phyloP scores from a whole-genome alignment of 2,329 filamentous ascomycete genomes.

The Ramichloridium luteum region DNA sequence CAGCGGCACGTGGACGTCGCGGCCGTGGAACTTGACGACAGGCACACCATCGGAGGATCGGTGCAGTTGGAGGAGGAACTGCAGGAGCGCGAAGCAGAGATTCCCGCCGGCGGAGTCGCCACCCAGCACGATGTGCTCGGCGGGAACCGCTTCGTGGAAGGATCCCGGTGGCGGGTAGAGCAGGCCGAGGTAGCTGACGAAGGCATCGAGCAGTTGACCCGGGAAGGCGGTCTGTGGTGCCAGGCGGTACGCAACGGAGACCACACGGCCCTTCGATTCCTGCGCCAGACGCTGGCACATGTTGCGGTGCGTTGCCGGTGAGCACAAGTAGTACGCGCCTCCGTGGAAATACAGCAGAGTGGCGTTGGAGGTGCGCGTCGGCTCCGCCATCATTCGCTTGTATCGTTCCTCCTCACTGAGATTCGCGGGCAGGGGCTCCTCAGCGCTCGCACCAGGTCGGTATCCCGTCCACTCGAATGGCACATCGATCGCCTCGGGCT shows the following conservation, averaged over 20 bases:
- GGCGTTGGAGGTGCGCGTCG: slow-evolving; percentile 38
- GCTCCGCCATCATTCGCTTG: slow-evolving; percentile 53
- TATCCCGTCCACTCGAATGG: slow-evolving; percentile 70
- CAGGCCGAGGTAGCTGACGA: slow-evolving; percentile 60
- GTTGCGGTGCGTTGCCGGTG: slow-evolving; percentile 54
- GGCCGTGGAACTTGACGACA: slow-evolving; percentile 49
- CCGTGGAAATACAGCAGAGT: slow-evolving; percentile 64
- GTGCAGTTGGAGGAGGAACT: slow-evolving; percentile 54
- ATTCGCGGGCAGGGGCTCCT: slow-evolving; percentile 40
- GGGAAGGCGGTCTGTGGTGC: slow-evolving; percentile 67
- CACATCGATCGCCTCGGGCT: slow-evolving; percentile 45
- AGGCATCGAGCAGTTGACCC: slow-evolving; percentile 57
- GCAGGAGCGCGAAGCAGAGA: slow-evolving; percentile 53
- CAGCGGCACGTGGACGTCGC: slow-evolving; percentile 46
- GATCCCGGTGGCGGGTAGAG: slow-evolving; percentile 59
- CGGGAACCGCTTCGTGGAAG: slow-evolving; percentile 51
- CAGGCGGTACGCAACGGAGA: slow-evolving; percentile 62
- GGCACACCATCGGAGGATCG: slow-evolving; percentile 30
- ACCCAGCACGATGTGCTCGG: slow-evolving; percentile 55
- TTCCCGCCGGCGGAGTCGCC: slow-evolving; percentile 71
- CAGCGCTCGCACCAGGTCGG: slow-evolving; percentile 40
- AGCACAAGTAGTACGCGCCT: slow-evolving; percentile 61
- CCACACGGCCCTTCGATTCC: slow-evolving; percentile 53
- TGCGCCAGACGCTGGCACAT: slow-evolving; percentile 51
- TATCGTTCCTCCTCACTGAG: slow-evolving; percentile 55